Conservation (phyloP, 805 yeast genomes). For the Metschnikowia drakensbergensis region DNA sequence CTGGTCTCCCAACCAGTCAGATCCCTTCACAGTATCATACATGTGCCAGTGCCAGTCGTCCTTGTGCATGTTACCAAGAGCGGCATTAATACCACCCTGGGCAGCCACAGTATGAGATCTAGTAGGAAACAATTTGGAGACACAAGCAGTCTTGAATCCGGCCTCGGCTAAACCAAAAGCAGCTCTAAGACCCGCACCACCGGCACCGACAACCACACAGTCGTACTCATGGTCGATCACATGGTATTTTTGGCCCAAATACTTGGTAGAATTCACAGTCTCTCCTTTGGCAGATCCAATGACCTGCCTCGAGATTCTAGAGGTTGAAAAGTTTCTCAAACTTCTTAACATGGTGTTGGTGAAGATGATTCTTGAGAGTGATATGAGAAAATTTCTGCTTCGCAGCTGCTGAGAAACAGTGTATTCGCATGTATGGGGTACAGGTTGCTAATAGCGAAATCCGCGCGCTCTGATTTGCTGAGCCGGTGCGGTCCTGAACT, state of each 20-base stretch:
- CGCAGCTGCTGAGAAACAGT: slow-evolving; percentile 4
- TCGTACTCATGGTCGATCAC: slow-evolving; percentile 97
- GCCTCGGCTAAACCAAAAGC: slow-evolving; percentile 97
- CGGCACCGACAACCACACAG: slow-evolving; percentile 97
- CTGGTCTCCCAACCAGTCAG: slow-evolving; percentile 99
- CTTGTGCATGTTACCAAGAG: slow-evolving; percentile 95
- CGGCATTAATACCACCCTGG: slow-evolving; percentile 99
- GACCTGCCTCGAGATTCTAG: slow-evolving; percentile 29
- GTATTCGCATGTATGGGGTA: slow-evolving; percentile 15
- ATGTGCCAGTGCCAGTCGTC: slow-evolving; percentile 99
- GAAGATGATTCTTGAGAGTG: slow-evolving; percentile 4
- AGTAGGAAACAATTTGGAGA: slow-evolving; percentile 94
- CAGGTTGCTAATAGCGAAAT: slow-evolving; percentile 16
- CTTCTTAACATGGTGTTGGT: slow-evolving; percentile 17
- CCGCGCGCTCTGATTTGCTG: slow-evolving; percentile 20
- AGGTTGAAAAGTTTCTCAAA: slow-evolving; percentile 27
- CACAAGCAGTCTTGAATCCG: slow-evolving; percentile 96
- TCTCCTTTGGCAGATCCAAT: slow-evolving; percentile 38
- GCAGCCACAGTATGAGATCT: slow-evolving; percentile 99
- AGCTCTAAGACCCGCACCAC: slow-evolving; percentile 98
- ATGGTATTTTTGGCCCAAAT: slow-evolving; percentile 66
- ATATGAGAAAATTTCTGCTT: slow-evolving; percentile 3
- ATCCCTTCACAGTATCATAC: slow-evolving; percentile 99
- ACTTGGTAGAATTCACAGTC: slow-evolving; percentile 40
- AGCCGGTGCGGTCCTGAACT: neutral